A percentile compares a stretch with the other conserved stretches of the same genome.
These are phyloP conservation scores for Fraxinus anomala DNA, from an alignment of 257 asterid genomes.

Conservation along the genomic window DNA sequence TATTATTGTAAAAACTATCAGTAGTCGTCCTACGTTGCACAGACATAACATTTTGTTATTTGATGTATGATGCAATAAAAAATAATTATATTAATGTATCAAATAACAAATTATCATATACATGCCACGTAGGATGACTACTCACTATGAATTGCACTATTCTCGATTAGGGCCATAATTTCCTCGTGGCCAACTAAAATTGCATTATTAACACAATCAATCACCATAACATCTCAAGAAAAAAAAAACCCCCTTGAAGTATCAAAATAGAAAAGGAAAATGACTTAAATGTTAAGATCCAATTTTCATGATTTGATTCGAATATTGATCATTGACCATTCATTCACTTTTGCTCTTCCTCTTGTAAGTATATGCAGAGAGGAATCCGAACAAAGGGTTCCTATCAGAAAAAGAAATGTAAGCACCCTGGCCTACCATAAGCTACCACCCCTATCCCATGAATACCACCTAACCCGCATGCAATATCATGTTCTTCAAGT, in stretches of 20 bases:
- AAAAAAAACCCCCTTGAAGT: neutral
- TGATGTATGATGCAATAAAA: no score
- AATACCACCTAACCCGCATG: constrained; percentile 20
- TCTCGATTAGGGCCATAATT: no score
- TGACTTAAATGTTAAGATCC: neutral
- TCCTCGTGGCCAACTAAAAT: no score
- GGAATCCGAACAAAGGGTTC: constrained; percentile 27
- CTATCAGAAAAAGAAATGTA: constrained; percentile 16
- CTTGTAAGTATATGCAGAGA: neutral
- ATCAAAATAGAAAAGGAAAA: neutral
- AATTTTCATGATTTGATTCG: constrained; percentile 1
- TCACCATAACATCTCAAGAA: no score
- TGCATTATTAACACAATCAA: no score
- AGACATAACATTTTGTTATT: no score
- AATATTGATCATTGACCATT: constrained; percentile 8
- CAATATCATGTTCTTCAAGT: constrained; percentile 22
- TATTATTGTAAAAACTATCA: no score
- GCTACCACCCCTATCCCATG: neutral
- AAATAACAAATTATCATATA: no score
- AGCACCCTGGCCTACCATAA: neutral
- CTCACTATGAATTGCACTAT: no score
- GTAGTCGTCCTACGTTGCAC: no score
- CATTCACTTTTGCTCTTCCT: neutral
- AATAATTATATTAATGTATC: no score
- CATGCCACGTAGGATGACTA: no score